Percentiles rank a stretch among this genome's conserved stretches.
These are phyloP conservation scores for Alternaria sp. DNA, from an alignment of 2,329 filamentous ascomycete genomes.

Conservation along the genomic window DNA sequence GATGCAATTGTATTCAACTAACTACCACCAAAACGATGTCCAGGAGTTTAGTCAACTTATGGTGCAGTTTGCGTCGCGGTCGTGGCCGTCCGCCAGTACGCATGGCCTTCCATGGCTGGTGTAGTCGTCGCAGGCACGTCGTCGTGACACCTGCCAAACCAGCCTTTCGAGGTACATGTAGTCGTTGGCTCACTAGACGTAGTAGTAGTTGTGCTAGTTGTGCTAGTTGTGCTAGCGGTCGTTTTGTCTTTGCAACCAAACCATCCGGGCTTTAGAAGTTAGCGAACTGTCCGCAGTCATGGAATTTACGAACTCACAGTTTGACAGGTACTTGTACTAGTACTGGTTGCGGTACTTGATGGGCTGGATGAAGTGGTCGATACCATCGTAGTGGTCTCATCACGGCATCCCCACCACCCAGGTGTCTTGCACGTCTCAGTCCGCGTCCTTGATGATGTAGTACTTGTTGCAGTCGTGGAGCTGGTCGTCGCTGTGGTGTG, in stretches of 20 bases:
- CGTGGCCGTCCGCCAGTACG: constrained; percentile 34
- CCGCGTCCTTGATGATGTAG: constrained; percentile 37
- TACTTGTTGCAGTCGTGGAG: constrained; percentile 34
- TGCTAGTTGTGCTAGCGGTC: constrained; percentile 24
- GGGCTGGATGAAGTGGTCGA: constrained; percentile 32
- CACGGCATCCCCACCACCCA: constrained; percentile 50
- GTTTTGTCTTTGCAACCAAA: constrained; percentile 49
- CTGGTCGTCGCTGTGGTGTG: constrained; percentile 38
- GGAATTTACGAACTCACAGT: constrained; percentile 31
- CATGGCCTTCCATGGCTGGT: constrained; percentile 34
- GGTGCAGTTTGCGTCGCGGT: constrained; percentile 35
- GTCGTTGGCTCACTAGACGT: constrained; percentile 33
- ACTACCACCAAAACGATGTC: background rate
- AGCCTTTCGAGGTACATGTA: constrained; percentile 46
- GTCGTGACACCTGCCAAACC: constrained; percentile 48
- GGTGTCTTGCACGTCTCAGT: constrained; percentile 50
- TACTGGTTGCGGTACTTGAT: constrained; percentile 34
- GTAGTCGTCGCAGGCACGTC: constrained; percentile 36
- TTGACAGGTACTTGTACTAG: constrained; percentile 45
- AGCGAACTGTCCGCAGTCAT: constrained; percentile 2
- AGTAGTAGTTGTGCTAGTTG: constrained; percentile 24
- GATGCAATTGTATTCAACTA: background rate
- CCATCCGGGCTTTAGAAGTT: constrained; percentile 43
- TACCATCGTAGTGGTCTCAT: constrained; percentile 41
- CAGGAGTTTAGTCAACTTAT: background rate